Percentiles rank a stretch among this genome's conserved stretches.
Conservation (phyloP, 306 rosid species). For the Potentilla sterilis region DNA sequence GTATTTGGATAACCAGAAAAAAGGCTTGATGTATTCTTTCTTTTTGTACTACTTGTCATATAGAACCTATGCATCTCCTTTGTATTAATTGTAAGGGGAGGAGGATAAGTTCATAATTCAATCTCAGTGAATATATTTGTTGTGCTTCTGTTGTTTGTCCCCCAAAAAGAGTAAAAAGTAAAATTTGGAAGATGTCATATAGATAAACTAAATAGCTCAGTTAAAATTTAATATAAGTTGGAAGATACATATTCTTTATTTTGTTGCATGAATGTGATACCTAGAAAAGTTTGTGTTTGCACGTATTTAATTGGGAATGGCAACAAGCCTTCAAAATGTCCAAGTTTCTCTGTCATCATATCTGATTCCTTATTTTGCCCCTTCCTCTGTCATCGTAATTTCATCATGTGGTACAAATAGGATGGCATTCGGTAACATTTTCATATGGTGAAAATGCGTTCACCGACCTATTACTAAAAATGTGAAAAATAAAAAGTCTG, state of each 20-base stretch:
- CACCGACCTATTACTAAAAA: not conserved
- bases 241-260: not conserved
- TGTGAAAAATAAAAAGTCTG: too few species aligned
- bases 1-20: not conserved
- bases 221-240: not conserved
- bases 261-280: slow-evolving; percentile 67
- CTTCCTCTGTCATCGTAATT: not conserved
- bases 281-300: slow-evolving; percentile 73
- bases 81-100: not conserved
- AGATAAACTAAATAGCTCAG: not conserved
- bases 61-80: too few species aligned
- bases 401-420: not conserved
- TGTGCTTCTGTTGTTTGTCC: not conserved
- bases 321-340: slow-evolving; percentile 54
- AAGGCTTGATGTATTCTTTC: not conserved
- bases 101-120: slow-evolving; percentile 9
- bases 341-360: slow-evolving; percentile 5
- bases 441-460: not conserved
- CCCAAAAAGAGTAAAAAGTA: not conserved
- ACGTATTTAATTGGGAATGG: slow-evolving; percentile 70
- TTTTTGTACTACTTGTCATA: too few species aligned
- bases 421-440: too few species aligned
- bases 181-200: not conserved
- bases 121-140: not conserved
- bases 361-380: not conserved